Base-by-base conservation (phyloP, 179 eudicot genomes). In the Beta corolliflora region DNA sequence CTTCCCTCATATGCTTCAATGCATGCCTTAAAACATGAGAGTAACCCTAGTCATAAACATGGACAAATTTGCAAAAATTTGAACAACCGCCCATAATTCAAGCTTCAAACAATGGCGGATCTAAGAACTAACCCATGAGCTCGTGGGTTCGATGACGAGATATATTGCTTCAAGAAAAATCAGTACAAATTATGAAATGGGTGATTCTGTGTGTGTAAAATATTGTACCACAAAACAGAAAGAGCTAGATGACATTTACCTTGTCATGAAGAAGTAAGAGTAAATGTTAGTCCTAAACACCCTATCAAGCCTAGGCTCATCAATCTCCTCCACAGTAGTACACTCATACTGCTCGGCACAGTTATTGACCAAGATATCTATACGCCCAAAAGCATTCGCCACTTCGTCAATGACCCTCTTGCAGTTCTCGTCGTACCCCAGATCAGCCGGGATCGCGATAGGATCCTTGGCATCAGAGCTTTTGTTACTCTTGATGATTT, bases 281-380 rank as follows among this genome's bases (percentile, higher is more conserved):
- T 92, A 92, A 54, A 92, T 85, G 73, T 94, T 95, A 60, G 98
- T 95, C 87, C 95, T 85, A 54, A 95, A 95, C 52, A 94, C 92
- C 87, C 94, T 88, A 68, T 89, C 94, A 9, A 95, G 89, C 84
- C 94, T 86, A 52, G 81, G 81, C 83, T 89, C 97, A 45, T 91
- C 92, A 41, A 95, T 94, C 19, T 95, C 97, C 89, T 95, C 97
- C 15, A 94, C 81, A 18, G 91, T 75, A 69, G 70, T 36, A 2
- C 89, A 83, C 77, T 92, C 89, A 81, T 91, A 77, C 85, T 94
- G 99, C 85, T 90, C 93, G 0, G 97, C 97, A 1, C 89, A 89
- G 61, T 93, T 92, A 55, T 95, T 95, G 31, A 91, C 95, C 48
- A 93, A 84, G 71, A 93, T 83, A 75, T 95, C 97, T 11, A 95